Percentiles rank a stretch among this genome's conserved stretches.
Evolutionary conservation across 495 filamentous ascomycete genomes (phyloP).

Genomic region (Hypoxylon lienhwacheense): DNA sequence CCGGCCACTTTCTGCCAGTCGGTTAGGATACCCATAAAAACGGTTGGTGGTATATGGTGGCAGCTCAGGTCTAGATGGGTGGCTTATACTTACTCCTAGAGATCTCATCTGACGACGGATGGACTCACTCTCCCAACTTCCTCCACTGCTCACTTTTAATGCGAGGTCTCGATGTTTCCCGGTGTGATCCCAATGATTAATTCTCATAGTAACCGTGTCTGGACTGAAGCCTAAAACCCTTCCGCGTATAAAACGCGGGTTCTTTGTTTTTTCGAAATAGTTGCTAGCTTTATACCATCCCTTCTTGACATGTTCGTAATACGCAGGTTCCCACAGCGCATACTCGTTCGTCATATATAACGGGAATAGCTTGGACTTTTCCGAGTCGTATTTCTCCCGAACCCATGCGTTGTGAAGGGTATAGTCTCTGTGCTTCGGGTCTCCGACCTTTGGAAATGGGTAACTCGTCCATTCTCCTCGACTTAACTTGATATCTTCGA

Average conservation of each 20-base stretch:
- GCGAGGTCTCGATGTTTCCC: no score
- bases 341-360: background rate
- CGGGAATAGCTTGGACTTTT: background rate
- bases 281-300: background rate
- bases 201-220: no score
- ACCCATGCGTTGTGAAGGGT: background rate
- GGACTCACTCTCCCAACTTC: no score
- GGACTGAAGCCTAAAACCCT: background rate
- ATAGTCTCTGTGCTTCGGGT: background rate
- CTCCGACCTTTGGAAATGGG: background rate
- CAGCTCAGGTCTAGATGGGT: no score
- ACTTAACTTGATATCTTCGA: background rate
- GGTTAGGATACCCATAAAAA: conserved; percentile 1
- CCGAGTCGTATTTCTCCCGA: background rate
- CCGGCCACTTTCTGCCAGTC: background rate
- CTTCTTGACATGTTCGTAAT: background rate
- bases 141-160: no score
- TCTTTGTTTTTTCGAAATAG: background rate
- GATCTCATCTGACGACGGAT: background rate
- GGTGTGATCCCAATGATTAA: no score
- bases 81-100: conserved; percentile 4
- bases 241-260: background rate
- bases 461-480: background rate
- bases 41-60: background rate
- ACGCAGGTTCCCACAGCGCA: background rate